Evolutionary conservation across 192 early-diverging fungal genomes (phyloP).

Genomic region (Diversispora epigaea): DNA sequence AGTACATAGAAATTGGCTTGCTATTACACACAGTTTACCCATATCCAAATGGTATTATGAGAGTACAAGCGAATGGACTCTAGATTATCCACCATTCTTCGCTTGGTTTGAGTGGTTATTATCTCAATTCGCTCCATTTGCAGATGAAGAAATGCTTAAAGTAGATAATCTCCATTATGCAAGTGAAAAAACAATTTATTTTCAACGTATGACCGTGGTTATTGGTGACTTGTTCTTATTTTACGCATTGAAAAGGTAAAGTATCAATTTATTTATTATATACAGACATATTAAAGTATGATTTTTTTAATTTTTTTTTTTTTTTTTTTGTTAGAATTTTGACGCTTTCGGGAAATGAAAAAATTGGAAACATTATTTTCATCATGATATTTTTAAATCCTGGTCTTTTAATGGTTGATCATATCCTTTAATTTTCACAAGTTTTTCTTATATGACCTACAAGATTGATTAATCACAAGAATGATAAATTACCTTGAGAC

Average conservation of each 20-base stretch:
- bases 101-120: conserved; percentile 91
- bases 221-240: conserved; percentile 78
- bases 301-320: not conserved
- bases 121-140: conserved; percentile 52
- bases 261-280: conserved; percentile 5
- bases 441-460: not conserved
- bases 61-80: conserved; percentile 84
- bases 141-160: conserved; percentile 76
- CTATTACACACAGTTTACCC: conserved; percentile 85
- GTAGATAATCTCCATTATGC: conserved; percentile 69
- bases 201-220: conserved; percentile 84
- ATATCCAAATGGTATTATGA: conserved; percentile 84
- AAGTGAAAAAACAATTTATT: conserved; percentile 65
- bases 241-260: conserved; percentile 61
- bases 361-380: conserved; percentile 47
- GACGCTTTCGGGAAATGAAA: not conserved
- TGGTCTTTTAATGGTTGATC: conserved; percentile 84
- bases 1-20: conserved; percentile 97
- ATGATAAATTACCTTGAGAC: not conserved
- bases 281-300: not conserved
- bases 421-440: conserved; percentile 53
- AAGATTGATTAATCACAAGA: not conserved
- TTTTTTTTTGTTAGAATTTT: conserved; percentile 30
- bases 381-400: conserved; percentile 66
- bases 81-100: conserved; percentile 98